Evolutionary conservation across 2,329 filamentous ascomycete species (phyloP).

Genomic region (Aspergillus melleus): DNA sequence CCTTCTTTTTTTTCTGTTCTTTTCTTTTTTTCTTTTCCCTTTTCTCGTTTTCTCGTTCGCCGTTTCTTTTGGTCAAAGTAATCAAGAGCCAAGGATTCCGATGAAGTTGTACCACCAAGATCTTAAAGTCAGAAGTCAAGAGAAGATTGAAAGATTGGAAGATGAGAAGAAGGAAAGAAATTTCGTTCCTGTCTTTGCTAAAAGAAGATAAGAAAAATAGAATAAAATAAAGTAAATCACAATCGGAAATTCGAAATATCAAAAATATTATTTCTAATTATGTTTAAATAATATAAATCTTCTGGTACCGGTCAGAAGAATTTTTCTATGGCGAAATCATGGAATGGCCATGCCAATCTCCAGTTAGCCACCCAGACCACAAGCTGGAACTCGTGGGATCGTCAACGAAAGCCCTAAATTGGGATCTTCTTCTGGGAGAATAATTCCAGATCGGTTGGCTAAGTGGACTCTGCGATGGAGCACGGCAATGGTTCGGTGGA

Average conservation of each 20-base stretch:
- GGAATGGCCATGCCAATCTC: background rate
- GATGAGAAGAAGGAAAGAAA: background rate
- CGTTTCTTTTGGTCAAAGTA: too few species aligned
- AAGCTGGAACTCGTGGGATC: slow-evolving; percentile 14
- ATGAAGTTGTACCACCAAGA: too few species aligned
- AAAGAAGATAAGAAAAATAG: background rate
- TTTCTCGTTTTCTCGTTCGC: background rate
- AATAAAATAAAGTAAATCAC: background rate
- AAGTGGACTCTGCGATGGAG: slow-evolving; percentile 4
- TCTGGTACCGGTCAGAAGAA: background rate
- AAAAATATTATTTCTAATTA: background rate
- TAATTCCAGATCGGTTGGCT: slow-evolving; percentile 8
- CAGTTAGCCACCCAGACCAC: background rate
- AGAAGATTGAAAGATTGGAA: background rate
- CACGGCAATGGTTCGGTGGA: slow-evolving; percentile 7
- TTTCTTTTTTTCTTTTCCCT: background rate
- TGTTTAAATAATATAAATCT: background rate
- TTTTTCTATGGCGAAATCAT: background rate
- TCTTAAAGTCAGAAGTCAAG: too few species aligned
- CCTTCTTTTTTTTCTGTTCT: background rate
- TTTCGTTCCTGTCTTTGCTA: background rate
- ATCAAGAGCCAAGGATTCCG: too few species aligned
- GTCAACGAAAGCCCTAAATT: slow-evolving; percentile 13
- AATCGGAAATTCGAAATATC: background rate
- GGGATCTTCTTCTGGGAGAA: slow-evolving; percentile 8